Percentiles rank a stretch among this genome's conserved stretches.
Evolutionary conservation across 2,329 filamentous ascomycete genomes (phyloP).

Genomic region (Sclerotinia nivalis): DNA sequence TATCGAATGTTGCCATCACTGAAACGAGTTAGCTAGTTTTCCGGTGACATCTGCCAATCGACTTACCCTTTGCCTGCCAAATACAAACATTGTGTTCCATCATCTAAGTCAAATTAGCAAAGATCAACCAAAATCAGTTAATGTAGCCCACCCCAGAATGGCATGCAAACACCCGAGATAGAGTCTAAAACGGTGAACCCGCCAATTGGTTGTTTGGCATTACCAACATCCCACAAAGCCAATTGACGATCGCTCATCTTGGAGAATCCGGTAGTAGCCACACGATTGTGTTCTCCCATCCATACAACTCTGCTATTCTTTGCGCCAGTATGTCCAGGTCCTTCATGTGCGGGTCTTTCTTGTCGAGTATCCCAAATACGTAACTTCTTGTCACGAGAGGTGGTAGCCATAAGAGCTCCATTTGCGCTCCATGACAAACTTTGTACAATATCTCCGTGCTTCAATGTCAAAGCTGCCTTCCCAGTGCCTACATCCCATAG

Average conservation of each 20-base stretch:
- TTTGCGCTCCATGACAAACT: constrained; percentile 94
- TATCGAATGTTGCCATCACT: constrained; percentile 99
- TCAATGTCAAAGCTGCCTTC: constrained; percentile 71
- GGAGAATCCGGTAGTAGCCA: constrained; percentile 96
- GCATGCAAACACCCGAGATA: constrained; percentile 97
- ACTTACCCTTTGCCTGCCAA: constrained; percentile 93
- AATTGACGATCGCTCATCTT: constrained; percentile 98
- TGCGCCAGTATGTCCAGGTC: constrained; percentile 82
- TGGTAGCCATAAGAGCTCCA: constrained; percentile 83
- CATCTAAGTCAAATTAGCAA: constrained; percentile 54
- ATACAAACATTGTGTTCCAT: constrained; percentile 92
- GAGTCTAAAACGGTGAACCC: constrained; percentile 90
- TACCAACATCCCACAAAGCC: constrained; percentile 90
- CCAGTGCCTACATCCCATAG: constrained; percentile 90
- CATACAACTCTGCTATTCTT: constrained; percentile 98
- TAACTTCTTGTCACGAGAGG: constrained; percentile 96
- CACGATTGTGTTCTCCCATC: constrained; percentile 95
- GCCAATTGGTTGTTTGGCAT: constrained; percentile 75
- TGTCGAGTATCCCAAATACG: constrained; percentile 97
- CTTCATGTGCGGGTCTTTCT: constrained; percentile 82
- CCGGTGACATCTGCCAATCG: neutral
- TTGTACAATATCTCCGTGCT: constrained; percentile 89
- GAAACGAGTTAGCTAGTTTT: constrained; percentile 25
- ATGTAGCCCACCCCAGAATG: constrained; percentile 77
- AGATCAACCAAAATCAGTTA: constrained; percentile 30